These are phyloP conservation scores for Dictyostelium citrinum DNA, from an alignment of 78 protist species.

Conservation along the genomic window DNA sequence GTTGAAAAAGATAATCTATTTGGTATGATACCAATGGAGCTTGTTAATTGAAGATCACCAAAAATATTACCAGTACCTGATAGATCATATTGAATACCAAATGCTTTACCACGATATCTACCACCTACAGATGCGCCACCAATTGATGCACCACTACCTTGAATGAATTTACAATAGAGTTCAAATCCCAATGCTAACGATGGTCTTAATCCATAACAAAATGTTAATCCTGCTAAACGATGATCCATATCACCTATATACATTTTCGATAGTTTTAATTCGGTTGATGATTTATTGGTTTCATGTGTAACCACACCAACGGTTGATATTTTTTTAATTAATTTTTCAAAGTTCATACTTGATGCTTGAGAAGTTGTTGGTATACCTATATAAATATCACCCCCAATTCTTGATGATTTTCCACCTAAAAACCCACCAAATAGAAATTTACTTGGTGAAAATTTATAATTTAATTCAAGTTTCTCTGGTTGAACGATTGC, in stretches of 20 bases:
- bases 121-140: conserved; percentile 33
- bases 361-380: not conserved
- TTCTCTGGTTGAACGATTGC: not conserved
- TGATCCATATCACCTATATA: not conserved
- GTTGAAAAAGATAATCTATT: conserved; percentile 24
- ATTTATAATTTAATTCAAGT: not conserved
- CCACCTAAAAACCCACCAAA: not conserved
- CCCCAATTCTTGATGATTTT: not conserved
- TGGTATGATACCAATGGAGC: not conserved
- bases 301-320: not conserved
- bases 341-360: not conserved
- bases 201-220: not conserved
- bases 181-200: conserved; percentile 13
- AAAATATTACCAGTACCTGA: conserved; percentile 16
- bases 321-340: not conserved
- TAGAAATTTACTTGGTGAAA: not conserved
- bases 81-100: not conserved
- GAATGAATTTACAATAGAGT: conserved; percentile 22
- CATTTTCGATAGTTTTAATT: not conserved
- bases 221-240: conserved; percentile 1
- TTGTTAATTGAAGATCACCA: conserved; percentile 37
- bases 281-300: not conserved
- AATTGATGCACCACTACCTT: not conserved
- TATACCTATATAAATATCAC: not conserved
- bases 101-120: not conserved